Evolutionary conservation across 306 rosid species (phyloP).

Genomic region (Vigna angularis): DNA sequence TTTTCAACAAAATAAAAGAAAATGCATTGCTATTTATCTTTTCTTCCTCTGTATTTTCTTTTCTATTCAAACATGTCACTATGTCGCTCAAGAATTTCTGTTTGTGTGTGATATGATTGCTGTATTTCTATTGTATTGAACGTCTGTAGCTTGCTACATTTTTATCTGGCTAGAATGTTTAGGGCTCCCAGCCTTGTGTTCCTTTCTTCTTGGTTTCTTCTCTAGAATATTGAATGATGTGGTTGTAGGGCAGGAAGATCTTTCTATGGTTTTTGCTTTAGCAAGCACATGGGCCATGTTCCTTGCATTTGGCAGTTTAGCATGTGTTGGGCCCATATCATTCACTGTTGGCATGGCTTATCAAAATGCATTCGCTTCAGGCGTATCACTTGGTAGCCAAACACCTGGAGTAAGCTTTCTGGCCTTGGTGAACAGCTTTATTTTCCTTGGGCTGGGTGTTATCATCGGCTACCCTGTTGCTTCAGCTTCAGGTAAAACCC

Average conservation of each 20-base stretch:
- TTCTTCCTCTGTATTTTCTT: neutral
- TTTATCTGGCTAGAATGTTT: conserved; percentile 36
- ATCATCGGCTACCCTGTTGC: conserved; percentile 77
- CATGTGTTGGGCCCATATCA: conserved; percentile 67
- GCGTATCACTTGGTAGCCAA: conserved; percentile 53
- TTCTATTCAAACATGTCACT: neutral
- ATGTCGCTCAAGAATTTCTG: conserved; percentile 14
- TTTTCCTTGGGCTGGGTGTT: conserved; percentile 66
- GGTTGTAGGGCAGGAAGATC: conserved; percentile 99
- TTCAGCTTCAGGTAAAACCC: conserved; percentile 73
- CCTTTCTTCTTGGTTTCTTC: conserved; percentile 37
- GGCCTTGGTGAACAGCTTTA: conserved; percentile 56
- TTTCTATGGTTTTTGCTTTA: conserved; percentile 82
- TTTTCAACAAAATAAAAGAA: neutral
- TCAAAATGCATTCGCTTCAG: conserved; percentile 63
- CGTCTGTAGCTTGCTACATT: conserved; percentile 14
- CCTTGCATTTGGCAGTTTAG: conserved; percentile 77
- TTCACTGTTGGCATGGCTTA: conserved; percentile 64
- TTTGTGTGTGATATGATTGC: conserved; percentile 13
- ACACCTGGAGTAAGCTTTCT: conserved; percentile 54
- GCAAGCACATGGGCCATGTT: conserved; percentile 81
- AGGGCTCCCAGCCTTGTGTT: neutral
- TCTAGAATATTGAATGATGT: conserved; percentile 74
- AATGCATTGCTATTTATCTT: neutral
- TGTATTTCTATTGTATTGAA: conserved; percentile 18